Evolutionary conservation across 768 basidiomycete genomes (phyloP).

Genomic region (Hydnomerulius pinastri): DNA sequence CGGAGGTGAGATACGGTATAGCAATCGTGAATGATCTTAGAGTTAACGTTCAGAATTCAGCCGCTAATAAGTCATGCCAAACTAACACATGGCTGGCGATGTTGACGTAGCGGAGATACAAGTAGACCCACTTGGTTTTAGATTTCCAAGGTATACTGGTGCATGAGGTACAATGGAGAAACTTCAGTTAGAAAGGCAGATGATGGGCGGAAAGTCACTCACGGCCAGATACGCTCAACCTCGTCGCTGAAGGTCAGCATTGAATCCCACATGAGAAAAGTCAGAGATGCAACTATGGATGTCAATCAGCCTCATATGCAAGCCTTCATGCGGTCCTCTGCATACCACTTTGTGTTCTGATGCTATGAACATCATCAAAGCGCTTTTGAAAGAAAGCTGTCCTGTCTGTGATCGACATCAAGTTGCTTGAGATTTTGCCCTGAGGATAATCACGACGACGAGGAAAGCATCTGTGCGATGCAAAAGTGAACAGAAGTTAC

Average conservation of each 20-base stretch:
- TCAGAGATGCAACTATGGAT: conserved; percentile 21
- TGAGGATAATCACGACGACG: too few relatives aligned
- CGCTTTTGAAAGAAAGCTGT: too few relatives aligned
- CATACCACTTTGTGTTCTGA: too few relatives aligned
- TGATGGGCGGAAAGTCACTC: background rate
- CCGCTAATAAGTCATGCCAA: too few relatives aligned
- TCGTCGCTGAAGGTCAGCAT: conserved; percentile 27
- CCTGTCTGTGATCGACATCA: too few relatives aligned
- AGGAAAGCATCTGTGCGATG: too few relatives aligned
- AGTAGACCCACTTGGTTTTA: conserved; percentile 20
- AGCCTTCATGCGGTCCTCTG: background rate
- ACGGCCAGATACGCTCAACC: conserved; percentile 29
- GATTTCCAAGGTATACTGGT: conserved; percentile 16
- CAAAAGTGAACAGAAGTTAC: too few relatives aligned
- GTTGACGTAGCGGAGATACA: conserved; percentile 1
- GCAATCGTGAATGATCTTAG: conserved; percentile 2
- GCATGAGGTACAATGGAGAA: background rate
- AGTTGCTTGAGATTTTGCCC: too few relatives aligned
- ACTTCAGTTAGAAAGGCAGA: background rate
- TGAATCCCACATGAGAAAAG: conserved; percentile 27
- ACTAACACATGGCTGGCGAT: background rate
- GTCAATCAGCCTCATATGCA: background rate
- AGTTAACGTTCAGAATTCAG: background rate
- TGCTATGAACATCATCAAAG: too few relatives aligned
- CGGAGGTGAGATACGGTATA: conserved; percentile 6